Percentiles rank a stretch among this genome's conserved stretches.
These are phyloP conservation scores for rapeseed (Brassica napus) DNA, from an alignment of 345 rosid species.

Conservation along the genomic window DNA sequence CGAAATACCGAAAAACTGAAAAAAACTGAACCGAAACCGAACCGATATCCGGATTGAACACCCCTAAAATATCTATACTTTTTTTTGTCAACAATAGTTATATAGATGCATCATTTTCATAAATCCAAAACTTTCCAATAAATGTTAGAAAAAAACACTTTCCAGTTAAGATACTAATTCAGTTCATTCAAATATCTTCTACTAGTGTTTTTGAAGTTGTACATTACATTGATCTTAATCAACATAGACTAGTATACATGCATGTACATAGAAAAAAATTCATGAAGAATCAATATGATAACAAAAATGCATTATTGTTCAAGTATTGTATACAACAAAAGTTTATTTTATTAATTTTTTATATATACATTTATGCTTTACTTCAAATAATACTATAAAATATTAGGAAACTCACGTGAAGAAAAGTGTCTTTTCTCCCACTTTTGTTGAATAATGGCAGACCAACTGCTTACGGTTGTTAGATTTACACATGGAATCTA, in stretches of 20 bases:
- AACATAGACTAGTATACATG: neutral
- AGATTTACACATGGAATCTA: constrained; percentile 28
- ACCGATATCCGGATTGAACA: too few relatives aligned
- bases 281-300: neutral
- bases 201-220: neutral
- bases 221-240: neutral
- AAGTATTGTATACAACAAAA: neutral
- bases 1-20: too few relatives aligned
- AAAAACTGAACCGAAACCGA: too few relatives aligned
- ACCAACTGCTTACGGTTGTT: constrained; percentile 24
- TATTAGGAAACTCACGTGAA: constrained; percentile 19
- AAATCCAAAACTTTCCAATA: neutral
- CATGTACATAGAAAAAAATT: neutral
- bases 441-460: constrained; percentile 33
- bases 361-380: neutral
- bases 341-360: neutral
- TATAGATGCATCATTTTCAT: neutral
- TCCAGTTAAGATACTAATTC: neutral
- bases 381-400: neutral
- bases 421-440: constrained; percentile 15
- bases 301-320: neutral
- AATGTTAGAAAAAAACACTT: neutral
- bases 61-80: neutral
- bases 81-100: neutral
- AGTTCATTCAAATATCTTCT: neutral